Conservation (phyloP, 441 rosid genomes). For the Capsella rubella region DNA sequence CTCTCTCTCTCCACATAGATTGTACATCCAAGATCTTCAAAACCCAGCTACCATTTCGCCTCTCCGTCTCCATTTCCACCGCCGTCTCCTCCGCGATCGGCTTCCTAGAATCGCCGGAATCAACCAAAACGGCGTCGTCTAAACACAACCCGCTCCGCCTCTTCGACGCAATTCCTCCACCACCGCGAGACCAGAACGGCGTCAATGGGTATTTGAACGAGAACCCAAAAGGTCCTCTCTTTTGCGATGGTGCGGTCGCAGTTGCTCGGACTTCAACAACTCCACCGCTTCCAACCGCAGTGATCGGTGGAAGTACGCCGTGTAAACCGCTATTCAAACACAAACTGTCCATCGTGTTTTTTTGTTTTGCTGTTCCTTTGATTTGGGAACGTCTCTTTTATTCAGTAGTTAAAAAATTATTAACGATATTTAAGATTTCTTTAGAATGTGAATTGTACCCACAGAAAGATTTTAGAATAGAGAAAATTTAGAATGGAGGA, state of each 20-base stretch:
- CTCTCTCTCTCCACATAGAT: conserved; percentile 58
- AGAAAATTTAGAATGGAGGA: conserved; percentile 26
- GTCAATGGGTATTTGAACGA: conserved; percentile 70
- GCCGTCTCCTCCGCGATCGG: conserved; percentile 39
- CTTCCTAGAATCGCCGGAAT: conserved; percentile 47
- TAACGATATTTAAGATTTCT: not conserved
- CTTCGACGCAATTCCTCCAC: conserved; percentile 48
- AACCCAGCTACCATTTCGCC: conserved; percentile 68
- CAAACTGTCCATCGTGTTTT: conserved; percentile 63
- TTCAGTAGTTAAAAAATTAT: conserved; percentile 18
- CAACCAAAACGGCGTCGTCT: conserved; percentile 56
- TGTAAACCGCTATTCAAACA: conserved; percentile 67
- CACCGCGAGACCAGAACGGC: conserved; percentile 68
- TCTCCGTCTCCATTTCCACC: conserved; percentile 44
- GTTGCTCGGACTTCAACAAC: conserved; percentile 55
- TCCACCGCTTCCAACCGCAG: conserved; percentile 50
- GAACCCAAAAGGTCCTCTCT: conserved; percentile 59
- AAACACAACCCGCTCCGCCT: conserved; percentile 62
- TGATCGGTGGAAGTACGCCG: conserved; percentile 65
- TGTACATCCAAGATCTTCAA: conserved; percentile 79
- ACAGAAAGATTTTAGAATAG: conserved; percentile 39
- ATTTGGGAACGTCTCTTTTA: conserved; percentile 18
- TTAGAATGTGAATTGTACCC: conserved; percentile 40
- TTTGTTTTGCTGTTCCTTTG: not conserved
- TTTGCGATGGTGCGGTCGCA: conserved; percentile 55